Base-by-base conservation (phyloP, 306 rosid species). In the Sicyos baderoa region DNA sequence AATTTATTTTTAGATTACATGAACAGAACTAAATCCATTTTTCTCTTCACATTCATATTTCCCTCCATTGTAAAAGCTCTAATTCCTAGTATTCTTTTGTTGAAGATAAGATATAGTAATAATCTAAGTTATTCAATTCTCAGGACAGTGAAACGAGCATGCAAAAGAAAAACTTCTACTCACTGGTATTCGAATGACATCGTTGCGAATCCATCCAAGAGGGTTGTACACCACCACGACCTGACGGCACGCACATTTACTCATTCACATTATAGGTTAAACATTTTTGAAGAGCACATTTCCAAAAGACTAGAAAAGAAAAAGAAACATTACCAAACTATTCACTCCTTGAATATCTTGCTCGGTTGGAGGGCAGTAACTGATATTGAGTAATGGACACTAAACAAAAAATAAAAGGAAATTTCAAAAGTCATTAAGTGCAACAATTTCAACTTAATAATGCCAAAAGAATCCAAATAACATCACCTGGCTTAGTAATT, bases 331-430 rank as follows among this genome's bases (percentile, higher is more conserved):
- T 89, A 89, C 97, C 97, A 89, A 86, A 76, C 88, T 89, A 66
- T 87, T 89, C 22, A 82, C 81, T 25, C 70, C 73, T 60, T 84
- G 81, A 73, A 86, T 81, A 42, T 67, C 79, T 72, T 78, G 76
- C 75, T 92, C 97, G 7, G 96, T 87, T 35, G 86, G 84, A 74
- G 97, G 96, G 77, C 96, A 92, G 82, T 67, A 89, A 76, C 97
- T 92, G 79, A 92, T 89, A 79, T 92, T 92, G 60, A 92, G 88
- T 67, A 87, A 77, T 75, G 76, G 95, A 74, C 97, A 92, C 97
- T 92, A 15, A 54, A 83, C 70, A 72, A 76, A 72, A n/a, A 62
- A 75, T 2, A 40, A 17, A 12, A 22, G 54, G 52, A 12, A 19
- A 32, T 51, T 18, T 54, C 54, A 14, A 11, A 35, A 44, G 27